These are phyloP conservation scores for Lepraria neglecta DNA, from an alignment of 495 filamentous ascomycete species.

Conservation along the genomic window DNA sequence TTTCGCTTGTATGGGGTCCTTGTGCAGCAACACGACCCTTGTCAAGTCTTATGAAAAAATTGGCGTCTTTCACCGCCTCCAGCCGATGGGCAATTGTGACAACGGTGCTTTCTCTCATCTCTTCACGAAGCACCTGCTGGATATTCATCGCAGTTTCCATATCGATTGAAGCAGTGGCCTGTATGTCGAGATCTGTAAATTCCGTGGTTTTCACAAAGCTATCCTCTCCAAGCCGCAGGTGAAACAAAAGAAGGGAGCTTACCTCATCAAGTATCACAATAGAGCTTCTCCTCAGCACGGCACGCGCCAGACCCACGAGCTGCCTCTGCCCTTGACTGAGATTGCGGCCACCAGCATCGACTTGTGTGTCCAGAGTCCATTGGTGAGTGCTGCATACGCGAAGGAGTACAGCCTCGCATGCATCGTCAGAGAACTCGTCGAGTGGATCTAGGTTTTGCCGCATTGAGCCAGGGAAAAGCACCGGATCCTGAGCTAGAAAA, in stretches of 20 bases:
- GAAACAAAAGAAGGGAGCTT: not conserved
- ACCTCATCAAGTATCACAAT: constrained; percentile 49
- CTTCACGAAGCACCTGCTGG: constrained; percentile 67
- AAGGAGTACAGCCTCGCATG: constrained; percentile 43
- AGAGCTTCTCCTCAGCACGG: constrained; percentile 47
- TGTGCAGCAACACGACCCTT: constrained; percentile 45
- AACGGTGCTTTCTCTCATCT: constrained; percentile 71
- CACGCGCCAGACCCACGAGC: constrained; percentile 57
- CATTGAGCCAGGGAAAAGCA: constrained; percentile 47
- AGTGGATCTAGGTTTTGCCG: constrained; percentile 45
- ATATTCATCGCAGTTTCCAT: constrained; percentile 68
- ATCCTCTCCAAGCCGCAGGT: too few relatives aligned
- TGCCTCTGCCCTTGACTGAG: constrained; percentile 59
- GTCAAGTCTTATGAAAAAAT: constrained; percentile 65
- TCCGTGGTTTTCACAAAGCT: not conserved
- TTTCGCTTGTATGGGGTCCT: not conserved
- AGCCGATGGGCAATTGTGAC: constrained; percentile 81
- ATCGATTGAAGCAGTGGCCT: constrained; percentile 80
- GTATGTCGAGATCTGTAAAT: constrained; percentile 17
- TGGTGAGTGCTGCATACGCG: constrained; percentile 44
- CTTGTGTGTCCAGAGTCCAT: constrained; percentile 47
- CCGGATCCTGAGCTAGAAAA: constrained; percentile 59
- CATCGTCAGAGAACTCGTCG: constrained; percentile 31
- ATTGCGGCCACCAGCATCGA: constrained; percentile 40
- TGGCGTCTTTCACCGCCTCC: constrained; percentile 71